Base-by-base conservation (phyloP, 2,329 filamentous ascomycete genomes). In the Hymenoscyphus linearis region DNA sequence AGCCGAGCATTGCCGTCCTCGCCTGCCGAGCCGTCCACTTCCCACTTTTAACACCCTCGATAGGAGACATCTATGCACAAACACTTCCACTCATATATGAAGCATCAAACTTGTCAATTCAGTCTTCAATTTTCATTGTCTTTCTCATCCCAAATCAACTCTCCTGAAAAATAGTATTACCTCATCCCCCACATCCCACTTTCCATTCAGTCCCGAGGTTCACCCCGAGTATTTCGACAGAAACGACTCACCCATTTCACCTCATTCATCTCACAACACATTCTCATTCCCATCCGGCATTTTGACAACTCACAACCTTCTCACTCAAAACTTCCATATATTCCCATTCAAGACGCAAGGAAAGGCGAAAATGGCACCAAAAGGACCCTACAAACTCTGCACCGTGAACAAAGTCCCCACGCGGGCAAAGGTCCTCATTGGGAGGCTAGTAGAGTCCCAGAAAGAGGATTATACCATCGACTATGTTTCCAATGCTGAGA, bases 391-490 rank as follows among this genome's bases (percentile, higher is more conserved):
- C 74, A 82, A 78, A 67, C 80, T 89, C 13, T 81, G 88, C 34
- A 89, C 85, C 1, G 85, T 89, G 66, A 89, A 89, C 75, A 88
- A 82, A 1, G 84, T 82, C 1, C 86, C 86, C 0, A 85, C 87
- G 64, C 78, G 86, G 60, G 87, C 86, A 36, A 83, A 84, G 74
- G 74, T 77, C 7, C 74, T 90, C 36, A 82, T 88, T 67, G 85
- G 86, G 12, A 79, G 83, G 0, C 73, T 90, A 40, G 78, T 82
- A 12, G 83, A 87, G 60, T 80, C 79, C 13, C 73, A 90, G 35
- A 85, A 85, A 70, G 85, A 87, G 60, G 76, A 75, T 44, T 89
- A 88, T 72, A 83, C 78, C 1, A 88, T 90, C 65, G 76, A 81
- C 40, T 79, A 89, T 70, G 78, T 82, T 26, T 84, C 77, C 37